Conservation (phyloP, 108 stramenopile species). For the Cylindrotheca fusiformis region DNA sequence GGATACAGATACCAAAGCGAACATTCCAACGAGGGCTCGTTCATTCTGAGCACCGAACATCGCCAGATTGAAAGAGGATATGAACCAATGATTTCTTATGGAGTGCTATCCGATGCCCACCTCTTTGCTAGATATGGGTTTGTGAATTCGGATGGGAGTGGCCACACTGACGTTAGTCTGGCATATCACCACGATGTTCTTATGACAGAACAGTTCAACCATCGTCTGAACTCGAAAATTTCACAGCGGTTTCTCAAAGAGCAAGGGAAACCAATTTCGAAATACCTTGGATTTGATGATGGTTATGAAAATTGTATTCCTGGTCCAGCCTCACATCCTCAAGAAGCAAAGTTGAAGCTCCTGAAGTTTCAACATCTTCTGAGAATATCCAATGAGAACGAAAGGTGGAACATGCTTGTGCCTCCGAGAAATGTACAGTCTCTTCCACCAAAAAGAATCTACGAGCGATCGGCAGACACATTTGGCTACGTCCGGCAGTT, state of each 20-base stretch:
- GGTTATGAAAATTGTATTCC: slow-evolving; percentile 66
- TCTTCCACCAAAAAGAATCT: slow-evolving; percentile 30
- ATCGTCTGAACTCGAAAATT: slow-evolving; percentile 35
- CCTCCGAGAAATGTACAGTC: slow-evolving; percentile 44
- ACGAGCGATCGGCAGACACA: slow-evolving; percentile 28
- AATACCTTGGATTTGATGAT: slow-evolving; percentile 78
- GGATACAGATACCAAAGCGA: slow-evolving; percentile 46
- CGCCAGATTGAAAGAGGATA: slow-evolving; percentile 28
- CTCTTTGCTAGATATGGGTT: slow-evolving; percentile 79
- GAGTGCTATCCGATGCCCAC: slow-evolving; percentile 65
- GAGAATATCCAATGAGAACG: slow-evolving; percentile 47
- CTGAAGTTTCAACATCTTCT: slow-evolving; percentile 65
- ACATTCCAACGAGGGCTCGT: slow-evolving; percentile 34
- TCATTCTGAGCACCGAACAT: slow-evolving; percentile 36
- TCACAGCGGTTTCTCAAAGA: slow-evolving; percentile 21
- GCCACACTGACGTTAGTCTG: slow-evolving; percentile 52
- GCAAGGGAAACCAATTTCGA: slow-evolving; percentile 41
- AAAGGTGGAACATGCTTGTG: slow-evolving; percentile 57
- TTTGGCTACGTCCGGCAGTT: too few relatives aligned
- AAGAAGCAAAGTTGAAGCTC: slow-evolving; percentile 59
- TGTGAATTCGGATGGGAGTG: slow-evolving; percentile 81
- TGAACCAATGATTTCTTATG: slow-evolving; percentile 64
- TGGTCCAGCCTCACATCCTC: slow-evolving; percentile 23
- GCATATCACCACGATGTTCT: slow-evolving; percentile 37
- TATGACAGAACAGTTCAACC: slow-evolving; percentile 53